Base-by-base conservation (phyloP, 1,284 basidiomycete species). In the Cutaneotrichosporon sp. region DNA sequence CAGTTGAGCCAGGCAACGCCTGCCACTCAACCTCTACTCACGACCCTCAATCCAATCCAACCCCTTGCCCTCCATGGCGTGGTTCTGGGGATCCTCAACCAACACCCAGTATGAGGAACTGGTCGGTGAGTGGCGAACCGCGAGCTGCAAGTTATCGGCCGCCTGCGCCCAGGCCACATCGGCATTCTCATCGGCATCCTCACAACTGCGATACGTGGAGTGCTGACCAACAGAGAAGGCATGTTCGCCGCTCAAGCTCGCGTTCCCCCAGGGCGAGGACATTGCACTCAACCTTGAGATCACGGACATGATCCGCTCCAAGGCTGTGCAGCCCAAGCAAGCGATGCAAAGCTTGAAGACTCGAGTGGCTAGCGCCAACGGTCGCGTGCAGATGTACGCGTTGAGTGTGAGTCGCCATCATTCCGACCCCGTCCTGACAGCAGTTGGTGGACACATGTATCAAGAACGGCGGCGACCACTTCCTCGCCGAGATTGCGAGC, bases 391-490 rank as follows among this genome's bases (percentile, higher is more conserved):
- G 79, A 84, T 97, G 55, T 84, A 96, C 63, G 88, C 92, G 16
- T 85, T 97, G 26, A 85, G 87, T 10, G 93, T 96, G 77, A 75
- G 90, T 85, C 13, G 50, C 26, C 18, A 30, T 2, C 16, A 13
- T 30, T 10, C 10, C 9, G 49, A 5, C 11, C 26, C 22, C 18
- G 50, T 40, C 32, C 55, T 52, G 40, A 58, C 56, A 11, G 14
- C 69, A 94, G 91, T 83, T 98, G 58, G 89, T 91, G 58, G 97
- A 99, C 81, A 86, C 90, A 13, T 97, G 93, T 73, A 87, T 99
- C 81, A 99, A 99, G 88, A 99, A 99, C 74, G 93, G 93, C 11
- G 97, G 97, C 0, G 93, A 97, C 70, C 87, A 88, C 62, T 99
- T 99, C 74, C 82, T 99, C 53, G 80, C 80, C 2, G 92, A 95